A percentile compares a stretch with the other conserved stretches of the same genome.
Evolutionary conservation across 345 rosid genomes (phyloP).

Genomic region (Syzygium jambos): DNA sequence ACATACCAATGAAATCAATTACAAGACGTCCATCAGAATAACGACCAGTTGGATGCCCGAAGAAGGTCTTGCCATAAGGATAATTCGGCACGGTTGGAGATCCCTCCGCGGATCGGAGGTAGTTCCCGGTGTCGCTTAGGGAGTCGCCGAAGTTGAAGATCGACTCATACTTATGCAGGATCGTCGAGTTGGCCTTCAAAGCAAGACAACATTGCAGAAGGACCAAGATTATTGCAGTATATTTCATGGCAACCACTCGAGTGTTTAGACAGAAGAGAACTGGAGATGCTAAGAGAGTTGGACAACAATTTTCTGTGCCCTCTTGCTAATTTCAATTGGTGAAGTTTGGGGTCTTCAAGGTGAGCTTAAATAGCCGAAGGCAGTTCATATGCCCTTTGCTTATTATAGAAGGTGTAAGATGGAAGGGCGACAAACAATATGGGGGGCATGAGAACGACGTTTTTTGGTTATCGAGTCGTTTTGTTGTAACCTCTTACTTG

Average conservation of each 20-base stretch:
- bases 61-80: constrained; percentile 58
- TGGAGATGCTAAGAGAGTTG: neutral
- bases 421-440: neutral
- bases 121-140: constrained; percentile 70
- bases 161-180: constrained; percentile 28
- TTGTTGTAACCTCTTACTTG: neutral
- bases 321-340: neutral
- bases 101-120: constrained; percentile 38
- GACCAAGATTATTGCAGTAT: neutral
- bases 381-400: neutral
- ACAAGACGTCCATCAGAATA: constrained; percentile 67
- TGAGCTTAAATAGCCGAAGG: neutral
- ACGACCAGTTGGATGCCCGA: constrained; percentile 49
- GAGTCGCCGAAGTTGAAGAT: constrained; percentile 79
- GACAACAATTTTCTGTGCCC: neutral
- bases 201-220: neutral
- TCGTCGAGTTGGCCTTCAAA: neutral
- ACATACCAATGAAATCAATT: constrained; percentile 55
- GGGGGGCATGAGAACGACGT: neutral
- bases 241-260: neutral
- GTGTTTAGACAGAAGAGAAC: too few species aligned
- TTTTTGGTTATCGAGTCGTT: neutral
- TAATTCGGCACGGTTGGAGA: constrained; percentile 42
- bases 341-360: neutral
- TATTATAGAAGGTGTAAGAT: neutral